These are phyloP conservation scores for Cytospora chrysosperma DNA, from an alignment of 2,329 filamentous ascomycete genomes.

Conservation along the genomic window DNA sequence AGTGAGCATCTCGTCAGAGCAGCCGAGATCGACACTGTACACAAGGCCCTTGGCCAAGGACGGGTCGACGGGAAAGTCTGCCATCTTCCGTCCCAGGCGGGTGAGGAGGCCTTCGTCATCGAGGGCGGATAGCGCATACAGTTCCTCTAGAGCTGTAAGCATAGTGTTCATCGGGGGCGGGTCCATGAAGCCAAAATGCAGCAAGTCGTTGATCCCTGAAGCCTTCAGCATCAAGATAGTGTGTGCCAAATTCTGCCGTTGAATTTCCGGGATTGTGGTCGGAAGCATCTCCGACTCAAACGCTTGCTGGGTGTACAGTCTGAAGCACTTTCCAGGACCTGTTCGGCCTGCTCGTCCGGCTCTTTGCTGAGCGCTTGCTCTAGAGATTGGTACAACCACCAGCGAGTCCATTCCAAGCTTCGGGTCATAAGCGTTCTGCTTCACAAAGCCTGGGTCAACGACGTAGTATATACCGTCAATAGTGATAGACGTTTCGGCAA, in stretches of 20 bases:
- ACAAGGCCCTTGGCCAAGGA: constrained; percentile 88
- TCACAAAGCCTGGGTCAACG: constrained; percentile 94
- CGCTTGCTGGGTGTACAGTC: constrained; percentile 90
- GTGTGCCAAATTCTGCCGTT: constrained; percentile 86
- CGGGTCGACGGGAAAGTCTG: constrained; percentile 97
- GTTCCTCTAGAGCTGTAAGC: constrained; percentile 91
- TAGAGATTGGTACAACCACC: constrained; percentile 92
- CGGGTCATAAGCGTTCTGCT: constrained; percentile 95
- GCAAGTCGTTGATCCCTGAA: constrained; percentile 96
- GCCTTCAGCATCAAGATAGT: constrained; percentile 98
- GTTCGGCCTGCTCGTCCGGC: constrained; percentile 91
- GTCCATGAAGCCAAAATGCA: constrained; percentile 99
- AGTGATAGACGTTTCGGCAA: constrained; percentile 95
- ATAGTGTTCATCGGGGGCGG: constrained; percentile 96
- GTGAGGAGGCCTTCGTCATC: constrained; percentile 96
- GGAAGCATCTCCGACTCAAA: constrained; percentile 97
- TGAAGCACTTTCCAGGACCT: constrained; percentile 93
- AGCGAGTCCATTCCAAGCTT: constrained; percentile 98
- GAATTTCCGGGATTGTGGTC: constrained; percentile 94
- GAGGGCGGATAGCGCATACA: constrained; percentile 86
- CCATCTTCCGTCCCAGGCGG: constrained; percentile 91
- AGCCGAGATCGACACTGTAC: constrained; percentile 79
- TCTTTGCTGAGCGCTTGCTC: constrained; percentile 93
- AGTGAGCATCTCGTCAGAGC: constrained; percentile 89
- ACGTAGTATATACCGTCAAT: constrained; percentile 98